Conservation (phyloP, 129 eudicot genomes). For the Chrysanthemum seticuspe region DNA sequence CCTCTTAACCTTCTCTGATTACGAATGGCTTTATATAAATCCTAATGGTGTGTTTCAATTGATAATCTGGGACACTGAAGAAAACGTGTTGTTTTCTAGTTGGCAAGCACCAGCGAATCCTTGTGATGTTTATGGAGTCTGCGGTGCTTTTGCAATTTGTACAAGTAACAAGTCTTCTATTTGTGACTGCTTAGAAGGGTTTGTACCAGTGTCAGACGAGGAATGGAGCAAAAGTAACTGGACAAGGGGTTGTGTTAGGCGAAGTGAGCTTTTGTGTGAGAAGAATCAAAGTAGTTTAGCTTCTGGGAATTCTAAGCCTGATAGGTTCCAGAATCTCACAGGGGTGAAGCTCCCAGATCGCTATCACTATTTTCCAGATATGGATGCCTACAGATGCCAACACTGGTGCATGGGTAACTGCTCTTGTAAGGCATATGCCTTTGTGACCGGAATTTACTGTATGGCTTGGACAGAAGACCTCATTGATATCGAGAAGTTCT, state of each 20-base stretch:
- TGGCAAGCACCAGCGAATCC: conserved; percentile 17
- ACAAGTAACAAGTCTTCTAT: neutral
- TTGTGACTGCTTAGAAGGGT: conserved; percentile 41
- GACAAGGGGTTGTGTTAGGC: conserved; percentile 38
- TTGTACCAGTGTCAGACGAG: conserved; percentile 25
- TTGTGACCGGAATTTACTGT: conserved; percentile 36
- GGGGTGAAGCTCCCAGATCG: conserved; percentile 35
- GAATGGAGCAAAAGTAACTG: conserved; percentile 35
- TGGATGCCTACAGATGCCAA: conserved; percentile 6
- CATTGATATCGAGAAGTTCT: conserved; percentile 28
- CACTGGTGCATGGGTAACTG: conserved; percentile 40
- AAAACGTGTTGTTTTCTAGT: neutral
- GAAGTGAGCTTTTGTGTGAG: conserved; percentile 28
- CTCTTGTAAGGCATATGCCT: conserved; percentile 47
- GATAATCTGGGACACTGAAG: neutral
- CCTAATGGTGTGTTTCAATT: conserved; percentile 12
- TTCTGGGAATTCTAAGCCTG: conserved; percentile 20
- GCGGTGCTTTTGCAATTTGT: conserved; percentile 41
- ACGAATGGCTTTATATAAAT: neutral
- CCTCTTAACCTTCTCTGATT: neutral
- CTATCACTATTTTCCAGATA: conserved; percentile 7
- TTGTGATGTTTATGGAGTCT: conserved; percentile 39
- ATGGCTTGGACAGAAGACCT: conserved; percentile 41
- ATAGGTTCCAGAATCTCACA: conserved; percentile 30
- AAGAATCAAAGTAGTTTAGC: conserved; percentile 15